Evolutionary conservation across 2,329 filamentous ascomycete species (phyloP).

Genomic region (Fusarium sp.): DNA sequence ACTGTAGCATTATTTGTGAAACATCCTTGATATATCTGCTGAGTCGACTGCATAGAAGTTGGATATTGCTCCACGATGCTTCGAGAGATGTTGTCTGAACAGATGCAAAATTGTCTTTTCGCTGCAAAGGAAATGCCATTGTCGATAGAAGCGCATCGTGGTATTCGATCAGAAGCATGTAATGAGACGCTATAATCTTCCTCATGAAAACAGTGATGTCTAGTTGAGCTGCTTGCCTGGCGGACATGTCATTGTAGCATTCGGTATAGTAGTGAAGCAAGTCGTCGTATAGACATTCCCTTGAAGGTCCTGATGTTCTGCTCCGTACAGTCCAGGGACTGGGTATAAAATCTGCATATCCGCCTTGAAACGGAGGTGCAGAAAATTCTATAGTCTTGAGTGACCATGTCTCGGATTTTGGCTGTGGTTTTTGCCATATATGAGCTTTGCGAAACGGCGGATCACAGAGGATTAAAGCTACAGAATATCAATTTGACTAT

Average conservation of each 20-base stretch:
- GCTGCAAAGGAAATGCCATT: background rate
- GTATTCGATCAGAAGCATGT: background rate
- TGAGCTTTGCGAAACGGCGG: background rate
- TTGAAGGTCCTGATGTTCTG: background rate
- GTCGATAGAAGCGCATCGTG: slow-evolving; percentile 4
- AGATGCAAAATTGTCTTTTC: slow-evolving; percentile 4
- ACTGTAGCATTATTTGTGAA: slow-evolving; percentile 2
- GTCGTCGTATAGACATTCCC: background rate
- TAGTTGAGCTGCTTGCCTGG: background rate
- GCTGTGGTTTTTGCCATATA: background rate
- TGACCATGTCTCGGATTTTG: background rate
- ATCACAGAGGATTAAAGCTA: background rate
- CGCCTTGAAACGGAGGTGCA: background rate
- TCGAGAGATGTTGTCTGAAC: slow-evolving; percentile 2
- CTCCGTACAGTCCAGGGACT: background rate
- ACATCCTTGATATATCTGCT: slow-evolving; percentile 5
- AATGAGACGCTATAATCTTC: slow-evolving; percentile 2
- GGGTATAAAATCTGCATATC: background rate
- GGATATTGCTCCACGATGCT: slow-evolving; percentile 1
- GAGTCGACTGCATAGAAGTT: background rate
- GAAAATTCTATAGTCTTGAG: background rate
- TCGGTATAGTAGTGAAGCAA: background rate
- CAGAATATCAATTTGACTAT: background rate
- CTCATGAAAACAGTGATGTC: background rate
- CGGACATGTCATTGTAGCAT: slow-evolving; percentile 4